Conservation (phyloP, 2,329 filamentous ascomycete species). For the Diaporthe humulicola region DNA sequence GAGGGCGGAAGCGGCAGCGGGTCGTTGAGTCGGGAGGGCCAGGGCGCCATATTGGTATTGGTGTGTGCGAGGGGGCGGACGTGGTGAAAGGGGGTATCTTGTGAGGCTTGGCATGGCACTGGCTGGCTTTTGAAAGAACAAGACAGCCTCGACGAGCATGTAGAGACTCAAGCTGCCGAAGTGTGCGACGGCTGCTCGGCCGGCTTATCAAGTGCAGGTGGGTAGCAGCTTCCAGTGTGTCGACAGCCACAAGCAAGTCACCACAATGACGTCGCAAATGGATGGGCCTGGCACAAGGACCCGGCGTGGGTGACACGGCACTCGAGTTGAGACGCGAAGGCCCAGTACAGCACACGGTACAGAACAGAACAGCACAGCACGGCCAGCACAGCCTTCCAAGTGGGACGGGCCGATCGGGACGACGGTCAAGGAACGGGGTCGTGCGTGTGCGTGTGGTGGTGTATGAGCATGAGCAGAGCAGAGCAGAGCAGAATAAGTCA, state of each 20-base stretch:
- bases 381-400: constrained; percentile 30
- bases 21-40: constrained; percentile 32
- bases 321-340: constrained; percentile 28
- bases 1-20: constrained; percentile 32
- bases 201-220: constrained; percentile 14
- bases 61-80: constrained; percentile 30
- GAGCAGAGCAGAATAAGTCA: not conserved
- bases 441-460: not conserved
- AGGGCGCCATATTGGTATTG: constrained; percentile 35
- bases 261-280: constrained; percentile 35
- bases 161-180: not conserved
- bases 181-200: not conserved
- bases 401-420: constrained; percentile 21
- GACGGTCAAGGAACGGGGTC: constrained; percentile 4
- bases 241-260: constrained; percentile 19
- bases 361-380: constrained; percentile 20
- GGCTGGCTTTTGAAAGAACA: constrained; percentile 24
- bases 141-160: constrained; percentile 26
- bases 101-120: constrained; percentile 37
- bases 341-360: constrained; percentile 20
- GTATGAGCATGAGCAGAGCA: not conserved
- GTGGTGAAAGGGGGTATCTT: constrained; percentile 37
- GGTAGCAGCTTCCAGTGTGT: constrained; percentile 35
- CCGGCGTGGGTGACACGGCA: constrained; percentile 26
- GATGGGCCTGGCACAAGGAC: constrained; percentile 21